Base-by-base conservation (phyloP, 148 eudicot species). In the Fagopyrum homotropicum region DNA sequence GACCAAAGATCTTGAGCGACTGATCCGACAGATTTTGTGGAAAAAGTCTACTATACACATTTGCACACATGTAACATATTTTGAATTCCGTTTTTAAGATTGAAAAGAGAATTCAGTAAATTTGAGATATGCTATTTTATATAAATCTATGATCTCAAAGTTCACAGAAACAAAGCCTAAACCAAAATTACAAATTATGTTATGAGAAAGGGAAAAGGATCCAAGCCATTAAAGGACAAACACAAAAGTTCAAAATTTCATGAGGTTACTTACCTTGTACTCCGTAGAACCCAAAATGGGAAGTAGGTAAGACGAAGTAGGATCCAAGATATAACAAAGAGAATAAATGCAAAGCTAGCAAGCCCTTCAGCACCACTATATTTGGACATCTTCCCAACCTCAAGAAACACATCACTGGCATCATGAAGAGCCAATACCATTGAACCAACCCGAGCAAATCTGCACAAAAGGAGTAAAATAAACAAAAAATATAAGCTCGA, bases 321-420 rank as follows among this genome's bases (percentile, higher is more conserved):
- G 59, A 93, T 55, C 98, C 98, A 93, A 14, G 92, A 90, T 76
- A 91, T 75, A 76, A 86, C 96, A 77, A 94, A 94, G 72, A 90
- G 81, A 69, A 94, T 75, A 84, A 91, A 91, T 19, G 92, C 80
- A 73, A 85, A n/a, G 82, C 98, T 94, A 55, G 98, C 98, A 78
- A 91, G 69, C 71, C 88, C 80, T 82, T 94, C 98, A 9, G 86
- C 86, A 46, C 92, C 91, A 78, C 91, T 85, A 79, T 93, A 93
- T 77, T 93, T 93, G 49, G 98, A 93, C 98, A 93, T 93, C 84
- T 94, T 94, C 69, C 98, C 98, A 6, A 94, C 78, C 86, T 94
- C 98, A 30, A 94, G 89, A 82, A 91, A 90, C 68, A 94, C 90
- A 71, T 94, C 98, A 80, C 96, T 94, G 44, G 98, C 97, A 84